Conservation (phyloP, 345 rosid species). For the Eucalyptus microcorys region DNA sequence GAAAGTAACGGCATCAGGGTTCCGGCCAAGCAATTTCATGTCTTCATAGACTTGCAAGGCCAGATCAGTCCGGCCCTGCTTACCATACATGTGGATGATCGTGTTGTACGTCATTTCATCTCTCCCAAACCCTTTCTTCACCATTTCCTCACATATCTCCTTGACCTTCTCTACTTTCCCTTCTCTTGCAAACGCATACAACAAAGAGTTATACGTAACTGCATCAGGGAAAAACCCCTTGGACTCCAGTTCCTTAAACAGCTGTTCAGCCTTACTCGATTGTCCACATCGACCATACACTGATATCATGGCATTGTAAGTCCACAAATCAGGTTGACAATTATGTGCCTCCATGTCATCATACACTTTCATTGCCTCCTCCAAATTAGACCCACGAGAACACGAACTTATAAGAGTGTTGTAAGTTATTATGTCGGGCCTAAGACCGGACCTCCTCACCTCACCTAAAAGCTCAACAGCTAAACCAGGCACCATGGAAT, state of each 20-base stretch:
- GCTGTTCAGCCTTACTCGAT: constrained; percentile 53
- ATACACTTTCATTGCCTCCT: constrained; percentile 59
- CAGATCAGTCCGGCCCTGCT: constrained; percentile 67
- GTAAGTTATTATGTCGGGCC: constrained; percentile 86
- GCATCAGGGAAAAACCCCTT: constrained; percentile 83
- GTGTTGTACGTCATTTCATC: constrained; percentile 94
- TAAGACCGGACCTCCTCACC: constrained; percentile 68
- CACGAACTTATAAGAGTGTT: constrained; percentile 91
- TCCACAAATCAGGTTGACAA: constrained; percentile 94
- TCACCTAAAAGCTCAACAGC: constrained; percentile 53
- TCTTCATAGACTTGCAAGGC: constrained; percentile 67
- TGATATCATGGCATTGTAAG: constrained; percentile 93
- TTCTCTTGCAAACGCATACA: constrained; percentile 92
- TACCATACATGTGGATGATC: constrained; percentile 93
- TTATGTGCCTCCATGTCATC: constrained; percentile 58
- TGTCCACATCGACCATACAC: constrained; percentile 82
- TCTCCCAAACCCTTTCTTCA: constrained; percentile 58
- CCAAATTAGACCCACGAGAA: constrained; percentile 70
- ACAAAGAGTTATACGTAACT: constrained; percentile 78
- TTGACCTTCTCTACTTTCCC: constrained; percentile 69
- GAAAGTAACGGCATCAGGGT: constrained; percentile 84
- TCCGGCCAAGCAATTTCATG: constrained; percentile 65
- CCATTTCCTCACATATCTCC: constrained; percentile 63
- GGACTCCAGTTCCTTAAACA: constrained; percentile 59
- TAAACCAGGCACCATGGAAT: constrained; percentile 42